A percentile compares a stretch with the other conserved stretches of the same genome.
Evolutionary conservation across 192 early-diverging fungal genomes (phyloP).

Genomic region (Backusella westeae): DNA sequence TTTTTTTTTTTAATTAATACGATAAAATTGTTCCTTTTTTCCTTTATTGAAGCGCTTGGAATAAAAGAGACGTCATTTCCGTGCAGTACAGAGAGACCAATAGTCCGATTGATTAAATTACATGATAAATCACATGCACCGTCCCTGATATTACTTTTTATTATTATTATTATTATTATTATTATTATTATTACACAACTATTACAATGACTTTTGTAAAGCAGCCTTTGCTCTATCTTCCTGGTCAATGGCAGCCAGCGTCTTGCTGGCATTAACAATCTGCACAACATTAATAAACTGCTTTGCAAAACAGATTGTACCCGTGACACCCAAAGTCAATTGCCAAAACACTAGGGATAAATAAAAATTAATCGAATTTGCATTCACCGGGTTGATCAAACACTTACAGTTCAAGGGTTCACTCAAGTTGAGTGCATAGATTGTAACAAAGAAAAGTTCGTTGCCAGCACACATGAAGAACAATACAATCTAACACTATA

Average conservation of each 20-base stretch:
- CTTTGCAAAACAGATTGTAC: constrained; percentile 83
- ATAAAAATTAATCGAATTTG: background rate
- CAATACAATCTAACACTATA: constrained; percentile 60
- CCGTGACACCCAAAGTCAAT: constrained; percentile 37
- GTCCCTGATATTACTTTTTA: background rate
- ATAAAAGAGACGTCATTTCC: no score
- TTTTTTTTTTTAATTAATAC: no score
- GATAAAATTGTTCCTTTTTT: no score
- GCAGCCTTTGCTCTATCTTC: constrained; percentile 38
- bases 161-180: background rate
- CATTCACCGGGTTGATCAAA: background rate
- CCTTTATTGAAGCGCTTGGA: no score
- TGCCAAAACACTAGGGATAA: constrained; percentile 17
- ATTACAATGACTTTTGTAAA: background rate
- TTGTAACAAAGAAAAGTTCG: constrained; percentile 86
- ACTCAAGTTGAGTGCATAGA: constrained; percentile 62
- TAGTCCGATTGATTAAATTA: no score
- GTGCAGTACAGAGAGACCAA: no score
- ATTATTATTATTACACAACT: background rate
- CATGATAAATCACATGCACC: no score
- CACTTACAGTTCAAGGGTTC: constrained; percentile 34
- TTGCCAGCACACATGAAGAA: constrained; percentile 92
- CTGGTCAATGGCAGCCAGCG: constrained; percentile 70
- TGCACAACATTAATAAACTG: constrained; percentile 94
- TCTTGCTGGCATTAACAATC: constrained; percentile 83